Percentiles rank a stretch among this genome's conserved stretches.
phyloP scores from a whole-genome alignment of 148 eudicot species.

The Cornus kousa region DNA sequence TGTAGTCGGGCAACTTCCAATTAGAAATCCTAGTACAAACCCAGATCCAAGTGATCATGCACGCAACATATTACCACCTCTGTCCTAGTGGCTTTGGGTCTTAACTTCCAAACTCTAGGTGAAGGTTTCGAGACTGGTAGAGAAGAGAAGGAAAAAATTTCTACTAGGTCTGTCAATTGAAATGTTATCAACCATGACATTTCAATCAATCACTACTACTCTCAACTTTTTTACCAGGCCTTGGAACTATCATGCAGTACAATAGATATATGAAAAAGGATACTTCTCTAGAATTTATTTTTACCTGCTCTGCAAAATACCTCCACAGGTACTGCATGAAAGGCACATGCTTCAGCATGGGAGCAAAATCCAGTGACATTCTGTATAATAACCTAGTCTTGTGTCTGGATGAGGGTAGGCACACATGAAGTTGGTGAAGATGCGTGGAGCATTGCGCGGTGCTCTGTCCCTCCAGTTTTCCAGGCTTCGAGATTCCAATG shows the following conservation, averaged over 20 bases:
- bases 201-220: background rate
- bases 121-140: too few species aligned
- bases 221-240: background rate
- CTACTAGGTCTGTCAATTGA: background rate
- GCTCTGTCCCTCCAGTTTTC: conserved; percentile 86
- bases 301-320: conserved; percentile 87
- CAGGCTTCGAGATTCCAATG: conserved; percentile 94
- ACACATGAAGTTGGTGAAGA: conserved; percentile 96
- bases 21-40: background rate
- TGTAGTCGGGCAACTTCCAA: too few species aligned
- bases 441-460: conserved; percentile 86
- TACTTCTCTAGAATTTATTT: background rate
- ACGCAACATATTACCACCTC: background rate
- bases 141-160: too few species aligned
- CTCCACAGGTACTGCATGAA: conserved; percentile 82
- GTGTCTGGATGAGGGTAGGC: conserved; percentile 75
- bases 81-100: too few species aligned
- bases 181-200: background rate
- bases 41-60: background rate
- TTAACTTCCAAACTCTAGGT: too few species aligned
- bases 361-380: conserved; percentile 97
- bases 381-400: conserved; percentile 90
- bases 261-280: background rate
- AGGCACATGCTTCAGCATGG: conserved; percentile 74
- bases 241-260: background rate